Conservation (phyloP, 768 basidiomycete species). For the Boletus patriciae region DNA sequence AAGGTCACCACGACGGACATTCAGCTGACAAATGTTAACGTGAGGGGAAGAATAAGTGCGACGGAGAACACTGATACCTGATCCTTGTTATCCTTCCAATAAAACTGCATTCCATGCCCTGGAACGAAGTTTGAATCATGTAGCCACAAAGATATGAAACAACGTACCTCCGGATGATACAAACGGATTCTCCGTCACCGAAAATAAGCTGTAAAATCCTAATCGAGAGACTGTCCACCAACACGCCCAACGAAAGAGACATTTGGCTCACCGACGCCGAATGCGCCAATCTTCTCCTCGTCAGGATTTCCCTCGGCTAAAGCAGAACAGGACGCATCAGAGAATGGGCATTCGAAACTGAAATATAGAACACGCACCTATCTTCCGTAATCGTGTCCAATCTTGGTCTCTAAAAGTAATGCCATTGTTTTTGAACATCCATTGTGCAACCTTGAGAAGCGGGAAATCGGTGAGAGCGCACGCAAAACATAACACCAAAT, state of each 20-base stretch:
- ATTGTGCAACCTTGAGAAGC: conserved; percentile 61
- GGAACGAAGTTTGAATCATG: conserved; percentile 9
- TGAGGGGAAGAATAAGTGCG: not conserved
- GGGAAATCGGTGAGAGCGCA: no score
- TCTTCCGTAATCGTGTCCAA: not conserved
- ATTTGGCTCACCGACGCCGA: conserved; percentile 22
- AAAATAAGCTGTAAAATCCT: conserved; percentile 82
- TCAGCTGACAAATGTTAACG: conserved; percentile 49
- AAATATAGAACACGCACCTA: not conserved
- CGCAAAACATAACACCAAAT: conserved; percentile 12
- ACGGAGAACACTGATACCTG: conserved; percentile 46
- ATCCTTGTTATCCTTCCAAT: conserved; percentile 93
- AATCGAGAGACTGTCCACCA: not conserved
- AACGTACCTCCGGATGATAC: conserved; percentile 74
- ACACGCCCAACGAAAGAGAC: not conserved
- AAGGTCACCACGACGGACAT: conserved; percentile 75
- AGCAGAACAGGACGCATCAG: not conserved
- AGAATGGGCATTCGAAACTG: no score
- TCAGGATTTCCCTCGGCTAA: conserved; percentile 29
- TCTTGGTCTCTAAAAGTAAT: conserved; percentile 58
- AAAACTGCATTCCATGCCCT: conserved; percentile 93
- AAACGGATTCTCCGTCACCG: conserved; percentile 80
- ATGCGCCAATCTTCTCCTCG: conserved; percentile 28
- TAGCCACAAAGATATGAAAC: conserved; percentile 2
- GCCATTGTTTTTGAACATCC: conserved; percentile 89